phyloP scores from a whole-genome alignment of 345 rosid species.

The Nasturtium officinale region DNA sequence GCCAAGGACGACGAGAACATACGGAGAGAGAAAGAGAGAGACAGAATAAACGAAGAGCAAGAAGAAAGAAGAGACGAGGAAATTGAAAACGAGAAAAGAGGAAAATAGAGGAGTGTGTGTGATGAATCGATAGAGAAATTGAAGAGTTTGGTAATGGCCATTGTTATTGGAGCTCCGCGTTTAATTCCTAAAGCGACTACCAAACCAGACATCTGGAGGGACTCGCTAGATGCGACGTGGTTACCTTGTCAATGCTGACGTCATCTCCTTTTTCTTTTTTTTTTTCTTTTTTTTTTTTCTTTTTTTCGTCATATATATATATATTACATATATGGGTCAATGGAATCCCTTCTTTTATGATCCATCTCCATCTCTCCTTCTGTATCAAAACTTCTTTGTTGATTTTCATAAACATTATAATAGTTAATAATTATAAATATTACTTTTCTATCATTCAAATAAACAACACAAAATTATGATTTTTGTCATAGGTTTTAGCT shows the following conservation, averaged over 20 bases:
- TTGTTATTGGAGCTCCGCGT: constrained; percentile 53
- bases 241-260: constrained; percentile 41
- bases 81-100: constrained; percentile 25
- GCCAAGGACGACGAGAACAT: neutral
- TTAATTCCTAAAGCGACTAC: constrained; percentile 62
- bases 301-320: no score
- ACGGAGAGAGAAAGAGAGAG: neutral
- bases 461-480: neutral
- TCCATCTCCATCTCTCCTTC: neutral
- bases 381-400: neutral
- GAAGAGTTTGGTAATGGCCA: constrained; percentile 43
- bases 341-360: no score
- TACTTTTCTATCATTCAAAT: neutral
- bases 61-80: constrained; percentile 23
- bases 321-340: no score
- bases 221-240: constrained; percentile 42
- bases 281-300: neutral
- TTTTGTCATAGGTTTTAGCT: neutral
- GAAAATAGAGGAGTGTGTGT: constrained; percentile 16
- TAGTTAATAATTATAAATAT: neutral
- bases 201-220: constrained; percentile 73
- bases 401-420: neutral
- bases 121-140: constrained; percentile 13
- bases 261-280: constrained; percentile 29
- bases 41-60: constrained; percentile 19